phyloP scores from a whole-genome alignment of 768 basidiomycete genomes.

The Chalciporus pseudorubinellus region DNA sequence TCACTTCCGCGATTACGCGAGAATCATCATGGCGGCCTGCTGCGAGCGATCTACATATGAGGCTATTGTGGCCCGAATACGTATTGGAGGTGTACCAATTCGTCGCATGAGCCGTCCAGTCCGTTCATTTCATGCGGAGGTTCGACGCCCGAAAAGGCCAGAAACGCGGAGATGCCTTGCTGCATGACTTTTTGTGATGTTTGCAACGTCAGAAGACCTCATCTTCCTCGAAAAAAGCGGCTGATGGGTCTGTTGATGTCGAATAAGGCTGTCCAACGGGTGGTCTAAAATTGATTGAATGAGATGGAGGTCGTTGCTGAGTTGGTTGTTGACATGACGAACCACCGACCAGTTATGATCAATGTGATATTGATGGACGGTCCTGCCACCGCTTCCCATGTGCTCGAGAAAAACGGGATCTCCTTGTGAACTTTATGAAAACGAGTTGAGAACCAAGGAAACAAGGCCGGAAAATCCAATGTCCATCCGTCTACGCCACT shows the following conservation, averaged over 20 bases:
- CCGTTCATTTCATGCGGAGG: constrained; percentile 32
- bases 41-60: constrained; percentile 23
- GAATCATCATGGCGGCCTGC: constrained; percentile 8
- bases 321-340: constrained; percentile 23
- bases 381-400: constrained; percentile 6
- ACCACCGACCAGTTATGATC: constrained; percentile 1
- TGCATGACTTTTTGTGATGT: constrained; percentile 14
- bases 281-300: constrained; percentile 13
- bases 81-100: constrained; percentile 14
- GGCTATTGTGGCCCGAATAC: constrained; percentile 17
- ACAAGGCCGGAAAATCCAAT: constrained; percentile 9
- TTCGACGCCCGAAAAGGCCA: constrained; percentile 27
- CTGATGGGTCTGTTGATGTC: neutral
- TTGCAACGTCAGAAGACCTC: constrained; percentile 15
- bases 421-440: constrained; percentile 2
- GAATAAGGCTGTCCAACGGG: constrained; percentile 1
- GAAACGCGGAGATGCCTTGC: constrained; percentile 29
- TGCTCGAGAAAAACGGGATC: constrained; percentile 6
- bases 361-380: neutral
- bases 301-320: constrained; percentile 4
- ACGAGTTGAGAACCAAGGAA: neutral
- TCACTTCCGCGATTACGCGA: constrained; percentile 33
- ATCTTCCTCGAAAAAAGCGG: constrained; percentile 15
- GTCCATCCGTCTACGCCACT: constrained; percentile 21
- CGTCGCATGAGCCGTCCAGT: constrained; percentile 19